Evolutionary conservation across 2,329 filamentous ascomycete species (phyloP).

Genomic region (Pseudocercospora musae): DNA sequence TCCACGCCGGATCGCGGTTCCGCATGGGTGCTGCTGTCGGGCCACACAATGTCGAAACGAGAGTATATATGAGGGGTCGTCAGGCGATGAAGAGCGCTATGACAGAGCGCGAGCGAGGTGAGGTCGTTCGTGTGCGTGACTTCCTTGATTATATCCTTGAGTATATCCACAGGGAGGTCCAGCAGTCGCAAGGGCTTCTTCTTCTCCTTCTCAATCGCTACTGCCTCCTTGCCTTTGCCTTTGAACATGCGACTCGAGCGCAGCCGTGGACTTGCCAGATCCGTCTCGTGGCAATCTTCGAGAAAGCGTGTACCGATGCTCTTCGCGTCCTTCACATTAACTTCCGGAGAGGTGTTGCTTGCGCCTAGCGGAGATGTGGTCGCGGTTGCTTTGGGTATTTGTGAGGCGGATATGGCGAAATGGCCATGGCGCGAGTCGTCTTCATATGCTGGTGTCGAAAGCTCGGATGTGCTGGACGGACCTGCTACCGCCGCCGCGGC

Average conservation of each 20-base stretch:
- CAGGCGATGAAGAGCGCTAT: conserved; percentile 72
- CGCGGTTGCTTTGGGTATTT: conserved; percentile 27
- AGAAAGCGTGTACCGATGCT: conserved; percentile 30
- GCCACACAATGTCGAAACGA: conserved; percentile 85
- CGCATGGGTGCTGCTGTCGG: conserved; percentile 62
- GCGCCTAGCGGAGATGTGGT: conserved; percentile 12
- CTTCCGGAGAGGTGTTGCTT: conserved; percentile 16
- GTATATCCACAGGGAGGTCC: conserved; percentile 72
- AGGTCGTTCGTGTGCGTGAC: conserved; percentile 79
- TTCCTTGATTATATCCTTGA: conserved; percentile 77
- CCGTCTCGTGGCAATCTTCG: conserved; percentile 32
- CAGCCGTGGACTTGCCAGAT: conserved; percentile 30
- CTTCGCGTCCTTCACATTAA: conserved; percentile 27
- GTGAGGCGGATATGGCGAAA: conserved; percentile 29
- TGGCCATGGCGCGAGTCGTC: conserved; percentile 27
- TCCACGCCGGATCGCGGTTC: conserved; percentile 72
- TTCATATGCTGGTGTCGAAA: conserved; percentile 24
- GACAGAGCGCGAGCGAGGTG: conserved; percentile 71
- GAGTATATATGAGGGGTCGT: conserved; percentile 78
- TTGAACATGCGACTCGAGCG: conserved; percentile 48
- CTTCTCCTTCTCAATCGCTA: conserved; percentile 38
- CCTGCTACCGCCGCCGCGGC: conserved; percentile 4
- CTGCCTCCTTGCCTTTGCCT: conserved; percentile 43
- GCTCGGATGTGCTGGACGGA: conserved; percentile 21
- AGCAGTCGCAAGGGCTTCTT: conserved; percentile 62